These are phyloP conservation scores for Tetradesmus lagerheimii DNA, from an alignment of 139 green algal species.

Conservation along the genomic window DNA sequence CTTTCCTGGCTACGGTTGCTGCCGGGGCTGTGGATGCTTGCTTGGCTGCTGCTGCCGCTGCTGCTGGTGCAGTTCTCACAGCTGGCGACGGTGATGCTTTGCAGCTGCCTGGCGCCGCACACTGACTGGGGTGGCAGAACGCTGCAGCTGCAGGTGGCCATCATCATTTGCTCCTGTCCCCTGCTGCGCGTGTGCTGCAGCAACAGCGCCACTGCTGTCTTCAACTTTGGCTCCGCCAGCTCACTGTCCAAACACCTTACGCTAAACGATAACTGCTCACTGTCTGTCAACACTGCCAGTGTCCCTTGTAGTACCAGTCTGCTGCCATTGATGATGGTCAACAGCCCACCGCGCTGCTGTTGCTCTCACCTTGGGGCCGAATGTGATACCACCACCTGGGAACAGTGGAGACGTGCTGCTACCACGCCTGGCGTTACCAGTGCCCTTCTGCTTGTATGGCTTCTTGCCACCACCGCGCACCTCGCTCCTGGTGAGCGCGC, in stretches of 20 bases:
- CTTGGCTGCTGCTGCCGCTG: not conserved
- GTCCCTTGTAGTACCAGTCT: not conserved
- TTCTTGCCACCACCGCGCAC: slow-evolving; percentile 97
- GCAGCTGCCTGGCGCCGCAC: not conserved
- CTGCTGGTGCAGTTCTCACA: not conserved
- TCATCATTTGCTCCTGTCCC: no score
- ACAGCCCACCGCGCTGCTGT: not conserved
- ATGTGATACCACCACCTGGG: slow-evolving; percentile 94
- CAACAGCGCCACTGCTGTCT: no score
- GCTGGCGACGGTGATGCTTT: not conserved
- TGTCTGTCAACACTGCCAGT: not conserved
- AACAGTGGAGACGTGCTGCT: slow-evolving; percentile 87
- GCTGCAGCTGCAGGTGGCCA: no score
- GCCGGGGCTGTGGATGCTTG: not conserved
- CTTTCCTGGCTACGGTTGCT: not conserved
- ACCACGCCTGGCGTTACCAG: slow-evolving; percentile 91
- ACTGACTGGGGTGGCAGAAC: no score
- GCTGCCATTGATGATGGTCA: not conserved
- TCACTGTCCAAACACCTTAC: not conserved
- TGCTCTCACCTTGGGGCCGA: slow-evolving; percentile 92
- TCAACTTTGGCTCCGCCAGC: not conserved
- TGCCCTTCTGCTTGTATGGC: slow-evolving; percentile 98
- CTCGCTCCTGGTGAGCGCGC: slow-evolving; percentile 92
- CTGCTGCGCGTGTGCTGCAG: no score
- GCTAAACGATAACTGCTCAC: no score